Conservation (phyloP, 805 yeast species). For the Debaryomyces castellii region DNA sequence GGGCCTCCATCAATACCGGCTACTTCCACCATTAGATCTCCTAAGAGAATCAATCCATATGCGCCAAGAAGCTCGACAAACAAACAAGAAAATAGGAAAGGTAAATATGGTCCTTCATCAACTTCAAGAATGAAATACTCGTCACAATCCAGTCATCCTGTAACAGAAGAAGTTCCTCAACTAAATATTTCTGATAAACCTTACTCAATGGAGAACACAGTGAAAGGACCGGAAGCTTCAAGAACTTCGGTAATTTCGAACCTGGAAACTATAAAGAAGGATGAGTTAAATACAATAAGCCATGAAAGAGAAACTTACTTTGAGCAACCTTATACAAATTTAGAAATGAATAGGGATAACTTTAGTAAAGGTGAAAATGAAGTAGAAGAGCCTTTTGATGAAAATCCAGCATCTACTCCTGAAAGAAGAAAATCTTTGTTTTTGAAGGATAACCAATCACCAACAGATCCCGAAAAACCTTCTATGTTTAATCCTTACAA, state of each 20-base stretch:
- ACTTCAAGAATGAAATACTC: constrained; percentile 6
- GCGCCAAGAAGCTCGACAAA: constrained; percentile 27
- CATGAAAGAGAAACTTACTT: background rate
- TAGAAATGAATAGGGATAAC: constrained; percentile 26
- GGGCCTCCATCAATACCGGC: background rate
- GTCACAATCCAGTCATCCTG: constrained; percentile 8
- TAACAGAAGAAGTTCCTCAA: constrained; percentile 1
- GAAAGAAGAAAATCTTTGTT: constrained; percentile 6
- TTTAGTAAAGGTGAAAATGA: constrained; percentile 26
- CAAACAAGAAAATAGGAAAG: constrained; percentile 14
- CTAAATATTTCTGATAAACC: constrained; percentile 14
- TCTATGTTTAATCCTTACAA: constrained; percentile 30
- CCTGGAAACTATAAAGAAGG: background rate
- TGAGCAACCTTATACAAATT: background rate
- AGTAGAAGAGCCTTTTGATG: constrained; percentile 3
- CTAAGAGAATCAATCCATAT: constrained; percentile 29
- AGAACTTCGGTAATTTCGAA: background rate
- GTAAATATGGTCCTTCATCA: constrained; percentile 27
- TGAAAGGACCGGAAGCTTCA: background rate
- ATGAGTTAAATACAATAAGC: background rate
- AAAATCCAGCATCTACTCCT: constrained; percentile 5
- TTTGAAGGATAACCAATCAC: background rate
- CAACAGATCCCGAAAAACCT: constrained; percentile 4
- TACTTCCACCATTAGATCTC: background rate
- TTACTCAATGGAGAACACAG: constrained; percentile 7